These are phyloP conservation scores for Sphagnum contortum DNA, from an alignment of 225 moss, liverwort and hornwort species.

Conservation along the genomic window DNA sequence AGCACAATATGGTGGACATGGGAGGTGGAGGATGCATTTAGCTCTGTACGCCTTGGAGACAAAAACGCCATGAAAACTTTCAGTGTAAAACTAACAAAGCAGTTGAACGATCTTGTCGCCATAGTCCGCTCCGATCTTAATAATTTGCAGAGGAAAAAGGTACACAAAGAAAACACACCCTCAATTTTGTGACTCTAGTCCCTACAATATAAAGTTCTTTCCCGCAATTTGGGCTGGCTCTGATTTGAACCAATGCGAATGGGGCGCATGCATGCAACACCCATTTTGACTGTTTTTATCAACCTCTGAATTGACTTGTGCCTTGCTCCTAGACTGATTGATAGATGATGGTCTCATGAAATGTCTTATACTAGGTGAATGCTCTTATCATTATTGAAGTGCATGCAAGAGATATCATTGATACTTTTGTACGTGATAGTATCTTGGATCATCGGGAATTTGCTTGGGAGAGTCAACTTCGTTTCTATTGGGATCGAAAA, in stretches of 20 bases:
- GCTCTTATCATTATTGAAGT: constrained; percentile 87
- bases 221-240: no score
- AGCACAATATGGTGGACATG: constrained; percentile 98
- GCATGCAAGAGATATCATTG: constrained; percentile 79
- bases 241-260: no score
- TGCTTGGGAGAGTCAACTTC: constrained; percentile 89
- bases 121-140: constrained; percentile 70
- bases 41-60: constrained; percentile 59
- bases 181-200: not conserved
- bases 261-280: no score
- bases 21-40: constrained; percentile 87
- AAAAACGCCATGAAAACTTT: constrained; percentile 89
- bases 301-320: no score
- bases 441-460: constrained; percentile 77
- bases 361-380: constrained; percentile 38
- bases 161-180: constrained; percentile 1
- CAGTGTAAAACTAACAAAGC: constrained; percentile 58
- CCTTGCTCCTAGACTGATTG: not conserved
- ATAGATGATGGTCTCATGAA: not conserved
- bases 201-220: no score
- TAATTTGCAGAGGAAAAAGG: constrained; percentile 72
- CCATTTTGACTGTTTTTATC: no score
- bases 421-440: constrained; percentile 86
- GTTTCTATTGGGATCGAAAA: constrained; percentile 72
- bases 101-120: constrained; percentile 76